Conservation (phyloP, 2,329 filamentous ascomycete genomes). For the Geosmithia morbida region DNA sequence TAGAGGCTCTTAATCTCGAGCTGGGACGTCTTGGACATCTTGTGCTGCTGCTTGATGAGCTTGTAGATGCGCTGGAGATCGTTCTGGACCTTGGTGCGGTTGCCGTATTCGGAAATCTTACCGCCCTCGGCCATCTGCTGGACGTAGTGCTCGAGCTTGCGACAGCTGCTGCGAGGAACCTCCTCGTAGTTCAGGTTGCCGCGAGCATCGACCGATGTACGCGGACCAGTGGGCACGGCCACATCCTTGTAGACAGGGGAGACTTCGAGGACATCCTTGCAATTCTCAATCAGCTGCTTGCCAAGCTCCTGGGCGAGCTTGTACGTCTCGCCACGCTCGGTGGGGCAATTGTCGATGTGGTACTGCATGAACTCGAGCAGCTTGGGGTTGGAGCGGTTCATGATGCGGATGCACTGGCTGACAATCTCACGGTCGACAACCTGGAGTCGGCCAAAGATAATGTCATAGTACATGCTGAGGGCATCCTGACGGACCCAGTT, state of each 20-base stretch:
- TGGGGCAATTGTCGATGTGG: conserved; percentile 97
- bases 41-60: conserved; percentile 96
- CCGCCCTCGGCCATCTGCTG: conserved; percentile 97
- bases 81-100: conserved; percentile 94
- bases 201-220: conserved; percentile 80
- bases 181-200: conserved; percentile 91
- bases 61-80: conserved; percentile 93
- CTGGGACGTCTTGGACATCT: conserved; percentile 90
- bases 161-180: conserved; percentile 70
- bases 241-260: conserved; percentile 95
- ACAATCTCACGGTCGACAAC: conserved; percentile 95
- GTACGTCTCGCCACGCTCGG: conserved; percentile 93
- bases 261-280: conserved; percentile 74
- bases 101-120: conserved; percentile 97
- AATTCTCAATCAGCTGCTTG: conserved; percentile 90
- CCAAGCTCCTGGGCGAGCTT: conserved; percentile 93
- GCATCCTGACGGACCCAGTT: conserved; percentile 98
- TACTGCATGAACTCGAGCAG: conserved; percentile 99
- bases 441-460: conserved; percentile 90
- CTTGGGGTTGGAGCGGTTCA: conserved; percentile 95
- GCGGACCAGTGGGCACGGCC: conserved; percentile 76
- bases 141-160: conserved; percentile 97
- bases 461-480: conserved; percentile 96
- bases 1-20: conserved; percentile 94
- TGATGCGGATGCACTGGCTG: conserved; percentile 95